A percentile compares a stretch with the other conserved stretches of the same genome.
Evolutionary conservation across 2,329 filamentous ascomycete genomes (phyloP).

Genomic region (Exophiala viscosa): DNA sequence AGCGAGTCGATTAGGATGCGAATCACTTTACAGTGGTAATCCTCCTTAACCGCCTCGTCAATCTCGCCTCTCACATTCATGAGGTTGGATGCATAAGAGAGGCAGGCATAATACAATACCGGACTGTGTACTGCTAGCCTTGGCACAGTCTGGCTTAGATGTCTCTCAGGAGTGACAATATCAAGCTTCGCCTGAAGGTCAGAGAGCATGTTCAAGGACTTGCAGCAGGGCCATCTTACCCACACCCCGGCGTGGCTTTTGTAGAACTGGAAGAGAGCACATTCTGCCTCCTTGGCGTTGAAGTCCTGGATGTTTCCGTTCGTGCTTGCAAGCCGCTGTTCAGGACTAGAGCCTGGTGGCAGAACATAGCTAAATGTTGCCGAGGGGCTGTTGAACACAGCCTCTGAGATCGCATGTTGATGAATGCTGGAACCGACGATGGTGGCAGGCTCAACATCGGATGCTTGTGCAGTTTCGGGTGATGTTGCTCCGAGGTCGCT

Average conservation of each 20-base stretch:
- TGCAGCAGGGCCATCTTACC: background rate
- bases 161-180: conserved; percentile 1
- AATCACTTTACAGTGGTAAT: conserved; percentile 5
- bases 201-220: background rate
- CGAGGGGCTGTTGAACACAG: background rate
- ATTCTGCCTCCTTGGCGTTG: background rate
- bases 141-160: background rate
- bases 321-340: background rate
- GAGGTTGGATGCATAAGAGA: background rate
- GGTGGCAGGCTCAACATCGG: background rate
- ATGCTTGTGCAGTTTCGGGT: too few species aligned
- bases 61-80: background rate
- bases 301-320: background rate
- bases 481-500: too few species aligned
- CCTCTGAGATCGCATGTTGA: background rate
- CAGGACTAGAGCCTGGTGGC: background rate
- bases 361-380: background rate
- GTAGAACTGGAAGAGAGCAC: background rate
- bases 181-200: conserved; percentile 1
- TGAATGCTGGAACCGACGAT: background rate
- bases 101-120: conserved; percentile 4
- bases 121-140: background rate
- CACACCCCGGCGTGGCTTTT: background rate
- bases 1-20: background rate
- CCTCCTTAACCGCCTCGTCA: background rate